Evolutionary conservation across 768 basidiomycete genomes (phyloP).

Genomic region (Cystobasidium tubakii): DNA sequence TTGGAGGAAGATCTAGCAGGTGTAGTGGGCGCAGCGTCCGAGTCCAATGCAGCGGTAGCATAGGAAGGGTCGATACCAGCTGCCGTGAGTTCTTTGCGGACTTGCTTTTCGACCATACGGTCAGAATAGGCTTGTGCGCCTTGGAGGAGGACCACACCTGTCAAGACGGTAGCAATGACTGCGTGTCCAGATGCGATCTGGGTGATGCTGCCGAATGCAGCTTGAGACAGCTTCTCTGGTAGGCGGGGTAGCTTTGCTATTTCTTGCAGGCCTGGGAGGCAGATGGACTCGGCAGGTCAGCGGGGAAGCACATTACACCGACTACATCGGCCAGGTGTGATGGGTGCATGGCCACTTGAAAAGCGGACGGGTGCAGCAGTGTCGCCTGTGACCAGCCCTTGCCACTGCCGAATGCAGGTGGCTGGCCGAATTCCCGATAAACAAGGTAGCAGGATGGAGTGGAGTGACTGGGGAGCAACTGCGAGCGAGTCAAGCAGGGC

Average conservation of each 20-base stretch:
- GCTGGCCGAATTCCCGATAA: neutral
- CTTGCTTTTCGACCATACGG: conserved; percentile 19
- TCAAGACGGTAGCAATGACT: conserved; percentile 29
- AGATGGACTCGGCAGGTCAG: neutral
- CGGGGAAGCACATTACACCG: no score
- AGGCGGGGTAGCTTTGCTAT: conserved; percentile 8
- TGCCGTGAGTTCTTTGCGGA: conserved; percentile 25
- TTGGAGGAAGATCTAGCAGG: neutral
- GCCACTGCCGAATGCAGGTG: neutral
- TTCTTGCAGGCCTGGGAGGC: conserved; percentile 6
- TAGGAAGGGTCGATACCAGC: neutral
- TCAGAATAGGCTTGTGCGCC: conserved; percentile 35
- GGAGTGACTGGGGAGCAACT: neutral
- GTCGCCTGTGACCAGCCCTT: neutral
- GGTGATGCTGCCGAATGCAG: conserved; percentile 22
- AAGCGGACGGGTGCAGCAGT: neutral
- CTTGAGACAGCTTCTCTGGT: neutral
- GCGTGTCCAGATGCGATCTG: conserved; percentile 33
- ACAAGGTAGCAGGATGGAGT: neutral
- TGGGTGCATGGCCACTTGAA: no score
- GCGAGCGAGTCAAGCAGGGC: no score
- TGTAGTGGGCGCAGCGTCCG: neutral
- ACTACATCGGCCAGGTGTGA: no score
- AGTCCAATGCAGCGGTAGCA: neutral
- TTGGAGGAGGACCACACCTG: conserved; percentile 27